A percentile compares a stretch with the other conserved stretches of the same genome.
Evolutionary conservation across 768 basidiomycete species (phyloP).

Genomic region (Artomyces pyxidatus): DNA sequence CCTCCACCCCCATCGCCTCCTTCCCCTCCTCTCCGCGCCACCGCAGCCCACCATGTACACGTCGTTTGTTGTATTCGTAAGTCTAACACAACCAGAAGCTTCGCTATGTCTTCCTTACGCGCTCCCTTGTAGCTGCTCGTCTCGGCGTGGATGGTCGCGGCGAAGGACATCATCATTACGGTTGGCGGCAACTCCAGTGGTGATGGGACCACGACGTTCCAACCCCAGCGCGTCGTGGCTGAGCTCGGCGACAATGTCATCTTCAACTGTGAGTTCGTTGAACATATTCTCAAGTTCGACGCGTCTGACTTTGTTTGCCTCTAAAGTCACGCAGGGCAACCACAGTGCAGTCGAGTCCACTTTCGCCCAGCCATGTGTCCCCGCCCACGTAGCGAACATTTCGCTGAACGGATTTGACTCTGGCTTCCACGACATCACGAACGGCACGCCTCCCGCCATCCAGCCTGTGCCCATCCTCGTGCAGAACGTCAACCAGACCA

Average conservation of each 20-base stretch:
- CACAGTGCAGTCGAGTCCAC: conserved; percentile 42
- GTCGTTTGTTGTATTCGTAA: neutral
- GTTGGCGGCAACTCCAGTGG: conserved; percentile 38
- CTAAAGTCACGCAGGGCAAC: conserved; percentile 29
- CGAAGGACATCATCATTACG: conserved; percentile 35
- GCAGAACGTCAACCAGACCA: conserved; percentile 34
- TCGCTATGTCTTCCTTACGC: neutral
- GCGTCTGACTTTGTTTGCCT: conserved; percentile 41
- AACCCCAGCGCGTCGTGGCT: conserved; percentile 36
- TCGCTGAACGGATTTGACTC: conserved; percentile 56
- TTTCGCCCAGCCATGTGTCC: conserved; percentile 46
- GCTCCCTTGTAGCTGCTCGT: conserved; percentile 4
- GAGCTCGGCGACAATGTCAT: conserved; percentile 38
- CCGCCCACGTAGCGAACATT: conserved; percentile 36
- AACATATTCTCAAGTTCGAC: neutral
- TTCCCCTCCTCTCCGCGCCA: neutral
- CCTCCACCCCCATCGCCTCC: neutral
- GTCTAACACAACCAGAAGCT: neutral
- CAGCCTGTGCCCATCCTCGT: conserved; percentile 35
- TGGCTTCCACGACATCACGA: conserved; percentile 38
- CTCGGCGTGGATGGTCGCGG: conserved; percentile 17
- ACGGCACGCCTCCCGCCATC: conserved; percentile 38
- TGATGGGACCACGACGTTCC: conserved; percentile 38
- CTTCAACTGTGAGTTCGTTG: conserved; percentile 44
- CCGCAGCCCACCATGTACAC: neutral